Evolutionary conservation across 2,329 filamentous ascomycete genomes (phyloP).

Genomic region (Diaporthe humulicola): DNA sequence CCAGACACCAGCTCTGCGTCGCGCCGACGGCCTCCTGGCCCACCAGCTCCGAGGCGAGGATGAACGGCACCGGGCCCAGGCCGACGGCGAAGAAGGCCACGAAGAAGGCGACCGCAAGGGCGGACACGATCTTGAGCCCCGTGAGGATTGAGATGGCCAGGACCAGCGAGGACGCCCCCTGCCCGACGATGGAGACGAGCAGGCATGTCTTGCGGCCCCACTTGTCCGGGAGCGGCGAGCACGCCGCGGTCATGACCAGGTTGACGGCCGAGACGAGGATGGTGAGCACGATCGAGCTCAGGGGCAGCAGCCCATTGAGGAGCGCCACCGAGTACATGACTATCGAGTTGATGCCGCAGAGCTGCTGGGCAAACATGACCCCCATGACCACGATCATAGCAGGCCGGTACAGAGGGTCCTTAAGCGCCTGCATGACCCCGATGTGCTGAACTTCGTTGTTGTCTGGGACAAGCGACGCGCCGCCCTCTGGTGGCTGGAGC

Average conservation of each 20-base stretch:
- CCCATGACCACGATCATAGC: constrained; percentile 88
- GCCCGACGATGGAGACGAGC: constrained; percentile 84
- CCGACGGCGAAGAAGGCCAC: constrained; percentile 92
- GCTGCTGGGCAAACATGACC: constrained; percentile 92
- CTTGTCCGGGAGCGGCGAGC: constrained; percentile 87
- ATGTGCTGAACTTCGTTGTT: constrained; percentile 55
- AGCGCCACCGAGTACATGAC: constrained; percentile 99
- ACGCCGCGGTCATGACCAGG: constrained; percentile 83
- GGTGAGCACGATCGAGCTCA: constrained; percentile 85
- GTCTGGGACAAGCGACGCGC: constrained; percentile 41
- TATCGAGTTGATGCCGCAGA: constrained; percentile 95
- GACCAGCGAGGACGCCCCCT: constrained; percentile 82
- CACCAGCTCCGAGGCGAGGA: constrained; percentile 91
- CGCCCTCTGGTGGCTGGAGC: constrained; percentile 56
- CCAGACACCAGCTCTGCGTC: constrained; percentile 89
- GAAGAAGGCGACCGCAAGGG: constrained; percentile 84
- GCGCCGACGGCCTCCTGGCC: constrained; percentile 91
- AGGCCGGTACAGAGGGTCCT: constrained; percentile 76
- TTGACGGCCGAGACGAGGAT: constrained; percentile 91
- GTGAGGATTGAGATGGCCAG: constrained; percentile 86
- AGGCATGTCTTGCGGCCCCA: constrained; percentile 90
- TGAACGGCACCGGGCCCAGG: constrained; percentile 94
- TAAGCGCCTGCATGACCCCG: constrained; percentile 75
- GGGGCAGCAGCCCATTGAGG: constrained; percentile 82
- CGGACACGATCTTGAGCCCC: constrained; percentile 80